Base-by-base conservation (phyloP, 352 stramenopile species). In the Globisporangium barbulae region DNA sequence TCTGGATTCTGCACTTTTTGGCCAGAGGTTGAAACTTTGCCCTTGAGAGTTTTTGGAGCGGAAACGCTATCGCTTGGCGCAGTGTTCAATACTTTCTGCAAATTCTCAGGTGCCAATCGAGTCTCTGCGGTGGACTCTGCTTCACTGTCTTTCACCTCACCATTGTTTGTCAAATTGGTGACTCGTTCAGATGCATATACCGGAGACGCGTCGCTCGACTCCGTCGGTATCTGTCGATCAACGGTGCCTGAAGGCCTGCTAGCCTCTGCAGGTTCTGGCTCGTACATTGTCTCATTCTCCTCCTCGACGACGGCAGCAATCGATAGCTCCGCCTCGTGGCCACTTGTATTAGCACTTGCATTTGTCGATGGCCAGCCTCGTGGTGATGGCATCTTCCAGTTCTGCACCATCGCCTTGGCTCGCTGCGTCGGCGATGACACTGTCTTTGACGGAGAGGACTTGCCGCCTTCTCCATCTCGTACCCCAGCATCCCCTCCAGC, bases 381-480 rank as follows among this genome's bases (percentile, higher is more conserved):
- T 2, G 63, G 57, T 5, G 63, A 69, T 21, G 47, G 63, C 47
- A 63, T 53, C 31, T 61, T 65, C 64, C 61, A 67, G n/a, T 70
- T 67, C n/a, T 72, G 61, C 49, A 68, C 60, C 61, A 75, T 53
- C 9, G 48, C 31, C 25, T 72, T 75, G 12, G 65, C 61, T 49
- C 69, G 54, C 41, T 73, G 65, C 15, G 50, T 69, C 17, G 68
- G 60, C 4, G 68, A 72, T 28, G 33, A 55, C 25, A 39, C 2
- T 55, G 42, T 21, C 35, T 60, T 57, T 13, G 44, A 39, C 0
- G 44, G 25, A 2, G 54, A 68, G 2, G 19, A 37, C 5, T 10
- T n/a, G n/a, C 28, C 21, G 13, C 30, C 8, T 57, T 42, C 28
- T n/a, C 30, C 19, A 12, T 15, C n/a, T 13, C 22, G 7, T 45